These are phyloP conservation scores for Triadica sebifera DNA, from an alignment of 345 rosid genomes.

Conservation along the genomic window DNA sequence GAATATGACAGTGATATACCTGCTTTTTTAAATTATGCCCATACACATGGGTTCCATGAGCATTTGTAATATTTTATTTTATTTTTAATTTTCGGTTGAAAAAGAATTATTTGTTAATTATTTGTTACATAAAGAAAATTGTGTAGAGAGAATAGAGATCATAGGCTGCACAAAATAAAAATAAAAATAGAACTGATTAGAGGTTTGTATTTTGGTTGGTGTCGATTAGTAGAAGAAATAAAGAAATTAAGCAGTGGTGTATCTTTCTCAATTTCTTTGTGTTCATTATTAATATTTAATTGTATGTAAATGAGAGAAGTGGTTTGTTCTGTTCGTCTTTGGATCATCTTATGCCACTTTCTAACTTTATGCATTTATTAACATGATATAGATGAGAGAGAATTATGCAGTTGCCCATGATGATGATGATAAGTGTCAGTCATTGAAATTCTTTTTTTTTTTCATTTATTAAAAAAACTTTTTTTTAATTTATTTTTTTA, in stretches of 20 bases:
- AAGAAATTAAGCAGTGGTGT: neutral
- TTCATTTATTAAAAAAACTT: too few species aligned
- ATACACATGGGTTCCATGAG: constrained; percentile 29
- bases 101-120: constrained; percentile 18
- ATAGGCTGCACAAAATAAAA: constrained; percentile 9
- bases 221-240: neutral
- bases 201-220: constrained; percentile 5
- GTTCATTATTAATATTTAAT: too few species aligned
- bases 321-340: constrained; percentile 10
- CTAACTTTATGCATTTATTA: neutral
- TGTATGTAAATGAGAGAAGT: constrained; percentile 19
- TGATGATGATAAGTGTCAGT: neutral
- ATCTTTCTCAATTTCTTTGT: too few species aligned
- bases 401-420: neutral
- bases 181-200: constrained; percentile 6
- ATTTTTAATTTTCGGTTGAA: neutral
- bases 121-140: constrained; percentile 13
- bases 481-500: too few species aligned
- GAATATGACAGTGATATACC: neutral
- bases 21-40: neutral
- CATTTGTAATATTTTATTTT: neutral
- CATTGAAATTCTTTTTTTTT: constrained; percentile 1
- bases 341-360: neutral
- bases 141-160: neutral
- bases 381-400: constrained; percentile 7